A percentile compares a stretch with the other conserved stretches of the same genome.
These are phyloP conservation scores for Ceratocystis cubensis DNA, from an alignment of 2,329 filamentous ascomycete genomes.

Conservation along the genomic window DNA sequence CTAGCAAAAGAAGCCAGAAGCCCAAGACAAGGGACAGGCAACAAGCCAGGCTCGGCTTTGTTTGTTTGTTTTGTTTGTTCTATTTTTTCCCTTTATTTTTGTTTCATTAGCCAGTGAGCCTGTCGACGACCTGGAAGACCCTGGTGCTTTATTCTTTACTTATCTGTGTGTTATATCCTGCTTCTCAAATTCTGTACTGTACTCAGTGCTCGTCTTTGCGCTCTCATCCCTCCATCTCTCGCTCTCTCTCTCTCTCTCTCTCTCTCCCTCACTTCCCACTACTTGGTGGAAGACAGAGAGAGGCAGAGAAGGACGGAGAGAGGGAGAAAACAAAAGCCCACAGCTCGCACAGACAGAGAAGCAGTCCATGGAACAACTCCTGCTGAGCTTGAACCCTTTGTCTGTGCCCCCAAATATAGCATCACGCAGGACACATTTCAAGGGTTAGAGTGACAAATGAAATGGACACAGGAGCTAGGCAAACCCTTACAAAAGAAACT, in stretches of 20 bases:
- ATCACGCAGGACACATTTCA: background rate
- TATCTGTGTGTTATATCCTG: background rate
- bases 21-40: background rate
- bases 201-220: too few relatives aligned
- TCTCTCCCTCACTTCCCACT: too few relatives aligned
- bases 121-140: background rate
- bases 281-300: background rate
- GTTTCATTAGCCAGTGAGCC: background rate
- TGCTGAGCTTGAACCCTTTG: conserved; percentile 6
- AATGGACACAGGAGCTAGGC: background rate
- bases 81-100: background rate
- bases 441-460: background rate
- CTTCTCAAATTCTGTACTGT: too few relatives aligned
- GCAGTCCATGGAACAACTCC: conserved; percentile 7
- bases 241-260: too few relatives aligned
- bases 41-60: background rate
- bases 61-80: background rate
- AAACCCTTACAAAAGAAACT: conserved; percentile 1
- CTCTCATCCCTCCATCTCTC: too few relatives aligned
- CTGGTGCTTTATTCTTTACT: background rate
- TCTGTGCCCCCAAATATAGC: conserved; percentile 11
- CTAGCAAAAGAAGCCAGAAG: background rate
- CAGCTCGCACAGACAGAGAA: conserved; percentile 6
- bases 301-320: background rate
- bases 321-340: background rate